Percentiles rank a stretch among this genome's conserved stretches.
Conservation (phyloP, 2,329 filamentous ascomycete genomes). For the Dothistroma septosporum region DNA sequence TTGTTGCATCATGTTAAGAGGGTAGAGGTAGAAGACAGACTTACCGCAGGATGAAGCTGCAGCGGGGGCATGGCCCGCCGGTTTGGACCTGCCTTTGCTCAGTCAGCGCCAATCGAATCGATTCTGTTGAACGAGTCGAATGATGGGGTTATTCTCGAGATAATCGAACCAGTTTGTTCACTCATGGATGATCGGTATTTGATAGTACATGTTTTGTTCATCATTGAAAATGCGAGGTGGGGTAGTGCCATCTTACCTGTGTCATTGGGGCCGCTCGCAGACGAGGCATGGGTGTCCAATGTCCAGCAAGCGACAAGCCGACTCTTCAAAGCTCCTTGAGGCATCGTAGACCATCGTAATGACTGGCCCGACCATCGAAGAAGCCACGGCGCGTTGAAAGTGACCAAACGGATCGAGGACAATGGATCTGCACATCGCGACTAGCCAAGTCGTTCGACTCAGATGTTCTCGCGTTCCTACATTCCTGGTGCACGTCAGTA, state of each 20-base stretch:
- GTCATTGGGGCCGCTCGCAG: neutral
- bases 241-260: neutral
- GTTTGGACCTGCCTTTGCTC: slow-evolving; percentile 27
- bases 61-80: no score
- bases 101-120: slow-evolving; percentile 16
- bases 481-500: slow-evolving; percentile 11
- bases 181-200: slow-evolving; percentile 47
- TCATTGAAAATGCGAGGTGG: slow-evolving; percentile 31
- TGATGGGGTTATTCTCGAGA: slow-evolving; percentile 34
- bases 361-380: neutral
- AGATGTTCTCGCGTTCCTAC: neutral
- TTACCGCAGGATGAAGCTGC: slow-evolving; percentile 25
- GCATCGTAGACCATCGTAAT: neutral
- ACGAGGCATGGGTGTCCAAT: neutral
- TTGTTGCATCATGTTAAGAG: slow-evolving; percentile 59
- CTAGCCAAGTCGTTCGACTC: neutral
- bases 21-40: slow-evolving; percentile 22
- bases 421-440: neutral
- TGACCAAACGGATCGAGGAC: neutral
- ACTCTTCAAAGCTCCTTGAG: neutral
- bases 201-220: slow-evolving; percentile 48
- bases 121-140: neutral
- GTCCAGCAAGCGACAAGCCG: neutral
- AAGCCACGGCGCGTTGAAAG: neutral
- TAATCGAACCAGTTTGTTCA: slow-evolving; percentile 48